Evolutionary conservation across 495 filamentous ascomycete genomes (phyloP), one percentile per base, ranked within the genome.

Genomic region (Penicillium antarcticum): DNA sequence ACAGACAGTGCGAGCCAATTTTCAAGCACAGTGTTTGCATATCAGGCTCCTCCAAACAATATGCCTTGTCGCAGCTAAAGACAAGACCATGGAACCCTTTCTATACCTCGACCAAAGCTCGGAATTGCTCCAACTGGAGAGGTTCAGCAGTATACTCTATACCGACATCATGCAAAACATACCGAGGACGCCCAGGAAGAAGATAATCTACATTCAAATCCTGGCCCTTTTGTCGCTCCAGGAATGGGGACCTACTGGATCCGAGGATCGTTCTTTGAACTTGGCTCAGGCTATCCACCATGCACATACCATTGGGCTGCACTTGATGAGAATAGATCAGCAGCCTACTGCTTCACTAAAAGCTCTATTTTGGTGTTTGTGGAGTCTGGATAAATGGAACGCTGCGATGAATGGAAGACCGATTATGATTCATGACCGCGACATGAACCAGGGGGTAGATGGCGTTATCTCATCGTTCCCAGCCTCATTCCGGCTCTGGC

Each of bases 341-440:
- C 18, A 54, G 8, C 26, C 64, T 43, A 34, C 55, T 62, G 41
- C 63, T 24, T 46, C 52, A 18, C 44, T 61, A 43, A 74, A 78
- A 3, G 62, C 70, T 5, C 61, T 87, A 0, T 84, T 87, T 49
- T 86, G 80, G 67, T 84, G 78, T 49, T 52, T 87, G 6, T 87
- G 82, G 76, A 77, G 79, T 16, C 61, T 87, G 1, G 85, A 88
- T 56, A 71, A 78, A 31, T 67, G 83, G 19, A 80, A 80, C 31
- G 71, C 77, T 2, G 75, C 77, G 9, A 78, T 84, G 35, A 76
- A 80, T 53, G 83, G 80, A 23, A 71, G 84, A 14, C 82, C 84
- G 7, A 54, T 84, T 17, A 55, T 85, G 29, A 82, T 88, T 59
- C 75, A 85, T 54, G 83, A 87, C 50, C 60, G 74, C 21, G 85